These are phyloP conservation scores for Tephrocybe sp. DNA, from an alignment of 768 basidiomycete species.

Conservation along the genomic window DNA sequence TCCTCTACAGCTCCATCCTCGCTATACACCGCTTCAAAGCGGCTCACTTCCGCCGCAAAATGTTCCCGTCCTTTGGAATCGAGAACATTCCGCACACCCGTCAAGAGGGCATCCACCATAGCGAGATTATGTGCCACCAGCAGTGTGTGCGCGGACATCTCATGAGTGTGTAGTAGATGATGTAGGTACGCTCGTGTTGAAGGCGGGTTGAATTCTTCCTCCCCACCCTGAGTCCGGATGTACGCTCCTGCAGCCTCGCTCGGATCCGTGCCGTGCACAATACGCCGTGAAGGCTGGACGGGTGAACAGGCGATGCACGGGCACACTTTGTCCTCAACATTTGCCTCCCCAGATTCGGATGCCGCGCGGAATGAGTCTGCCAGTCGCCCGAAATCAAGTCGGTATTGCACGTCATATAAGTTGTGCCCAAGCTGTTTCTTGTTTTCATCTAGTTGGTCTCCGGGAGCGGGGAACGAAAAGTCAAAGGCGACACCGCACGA, in stretches of 20 bases:
- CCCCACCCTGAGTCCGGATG: neutral
- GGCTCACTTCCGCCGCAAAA: slow-evolving; percentile 47
- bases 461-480: slow-evolving; percentile 63
- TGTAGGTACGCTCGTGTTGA: slow-evolving; percentile 71
- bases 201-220: slow-evolving; percentile 26
- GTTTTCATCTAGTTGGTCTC: neutral
- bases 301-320: slow-evolving; percentile 61
- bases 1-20: slow-evolving; percentile 44
- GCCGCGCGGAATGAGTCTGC: slow-evolving; percentile 38
- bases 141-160: slow-evolving; percentile 83
- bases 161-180: slow-evolving; percentile 85
- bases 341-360: slow-evolving; percentile 3
- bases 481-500: slow-evolving; percentile 76
- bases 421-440: slow-evolving; percentile 55
- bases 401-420: slow-evolving; percentile 59
- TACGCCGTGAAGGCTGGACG: slow-evolving; percentile 26
- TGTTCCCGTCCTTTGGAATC: slow-evolving; percentile 4
- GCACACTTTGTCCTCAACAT: slow-evolving; percentile 32
- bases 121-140: slow-evolving; percentile 75
- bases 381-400: slow-evolving; percentile 59
- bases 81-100: slow-evolving; percentile 47
- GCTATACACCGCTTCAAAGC: slow-evolving; percentile 49
- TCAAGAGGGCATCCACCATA: slow-evolving; percentile 66
- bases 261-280: slow-evolving; percentile 42
- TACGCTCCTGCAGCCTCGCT: neutral